These are phyloP conservation scores for Phanerodontia chrysosporium DNA, from an alignment of 768 basidiomycete species.

Conservation along the genomic window DNA sequence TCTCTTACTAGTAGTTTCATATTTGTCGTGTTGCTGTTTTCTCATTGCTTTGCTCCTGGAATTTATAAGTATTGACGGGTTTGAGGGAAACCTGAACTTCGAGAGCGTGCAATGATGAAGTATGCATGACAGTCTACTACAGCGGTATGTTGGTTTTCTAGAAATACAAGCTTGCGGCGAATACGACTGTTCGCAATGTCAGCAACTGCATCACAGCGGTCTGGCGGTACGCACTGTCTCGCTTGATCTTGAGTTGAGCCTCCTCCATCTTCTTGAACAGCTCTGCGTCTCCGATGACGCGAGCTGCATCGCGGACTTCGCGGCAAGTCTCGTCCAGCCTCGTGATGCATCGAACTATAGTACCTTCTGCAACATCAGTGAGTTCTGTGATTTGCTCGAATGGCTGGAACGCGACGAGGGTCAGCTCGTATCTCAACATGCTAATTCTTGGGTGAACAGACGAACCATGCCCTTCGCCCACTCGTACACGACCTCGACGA, in stretches of 20 bases:
- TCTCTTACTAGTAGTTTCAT: background rate
- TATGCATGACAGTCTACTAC: background rate
- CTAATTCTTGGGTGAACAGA: too few relatives aligned
- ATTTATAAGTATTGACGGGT: background rate
- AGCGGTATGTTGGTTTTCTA: slow-evolving; percentile 30
- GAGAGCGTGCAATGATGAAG: background rate
- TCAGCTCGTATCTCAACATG: too few relatives aligned
- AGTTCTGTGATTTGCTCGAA: slow-evolving; percentile 91
- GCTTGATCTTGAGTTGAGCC: slow-evolving; percentile 86
- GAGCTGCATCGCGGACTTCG: slow-evolving; percentile 94
- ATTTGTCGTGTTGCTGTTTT: slow-evolving; percentile 4
- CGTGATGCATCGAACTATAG: slow-evolving; percentile 94
- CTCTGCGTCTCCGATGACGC: slow-evolving; percentile 94
- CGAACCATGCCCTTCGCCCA: slow-evolving; percentile 98
- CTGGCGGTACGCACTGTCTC: slow-evolving; percentile 76
- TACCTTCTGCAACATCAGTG: slow-evolving; percentile 95
- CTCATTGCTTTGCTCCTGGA: slow-evolving; percentile 2
- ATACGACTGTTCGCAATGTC: slow-evolving; percentile 55
- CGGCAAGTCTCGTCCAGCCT: slow-evolving; percentile 95
- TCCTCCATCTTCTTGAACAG: slow-evolving; percentile 99
- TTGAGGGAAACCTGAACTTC: background rate
- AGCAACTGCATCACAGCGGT: background rate
- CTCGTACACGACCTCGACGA: slow-evolving; percentile 96
- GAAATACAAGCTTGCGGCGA: slow-evolving; percentile 86
- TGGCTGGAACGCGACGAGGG: slow-evolving; percentile 46